These are phyloP conservation scores for Coniferiporia sulphurascens DNA, from an alignment of 1,284 basidiomycete genomes.

Conservation along the genomic window DNA sequence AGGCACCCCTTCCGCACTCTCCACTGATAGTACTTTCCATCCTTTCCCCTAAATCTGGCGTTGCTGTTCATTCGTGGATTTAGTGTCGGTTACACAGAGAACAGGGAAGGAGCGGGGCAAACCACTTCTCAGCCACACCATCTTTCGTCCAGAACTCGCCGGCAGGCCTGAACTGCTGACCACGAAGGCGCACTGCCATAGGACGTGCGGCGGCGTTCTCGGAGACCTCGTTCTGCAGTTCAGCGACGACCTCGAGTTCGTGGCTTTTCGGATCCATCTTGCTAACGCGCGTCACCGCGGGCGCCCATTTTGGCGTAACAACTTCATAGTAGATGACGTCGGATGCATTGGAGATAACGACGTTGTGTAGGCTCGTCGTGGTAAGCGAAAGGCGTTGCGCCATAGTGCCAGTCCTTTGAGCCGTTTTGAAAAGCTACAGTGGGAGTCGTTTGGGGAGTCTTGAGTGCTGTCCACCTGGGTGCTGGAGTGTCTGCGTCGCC, in stretches of 20 bases:
- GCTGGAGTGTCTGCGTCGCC: background rate
- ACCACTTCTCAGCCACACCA: slow-evolving; percentile 15
- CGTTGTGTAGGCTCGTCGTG: slow-evolving; percentile 35
- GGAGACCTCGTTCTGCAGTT: slow-evolving; percentile 30
- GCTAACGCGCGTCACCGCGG: slow-evolving; percentile 32
- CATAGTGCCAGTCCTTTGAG: slow-evolving; percentile 10
- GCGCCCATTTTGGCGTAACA: slow-evolving; percentile 38
- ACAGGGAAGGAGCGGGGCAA: background rate
- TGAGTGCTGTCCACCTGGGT: background rate
- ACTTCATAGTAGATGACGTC: slow-evolving; percentile 40
- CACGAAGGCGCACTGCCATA: slow-evolving; percentile 28
- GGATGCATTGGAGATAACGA: slow-evolving; percentile 33
- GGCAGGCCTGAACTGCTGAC: slow-evolving; percentile 26
- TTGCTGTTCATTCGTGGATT: slow-evolving; percentile 20
- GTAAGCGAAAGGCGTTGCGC: slow-evolving; percentile 35
- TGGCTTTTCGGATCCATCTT: slow-evolving; percentile 31
- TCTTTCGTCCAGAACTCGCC: slow-evolving; percentile 28
- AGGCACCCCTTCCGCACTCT: slow-evolving; percentile 24
- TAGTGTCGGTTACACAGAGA: background rate
- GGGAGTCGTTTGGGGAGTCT: background rate
- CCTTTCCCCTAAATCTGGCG: slow-evolving; percentile 30
- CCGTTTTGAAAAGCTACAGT: background rate
- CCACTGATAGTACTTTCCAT: slow-evolving; percentile 32
- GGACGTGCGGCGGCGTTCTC: slow-evolving; percentile 16
- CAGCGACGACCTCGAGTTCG: slow-evolving; percentile 32